Evolutionary conservation across 1,284 basidiomycete genomes (phyloP), one percentile per base, ranked within the genome.

Genomic region (Pascua guehoae): DNA sequence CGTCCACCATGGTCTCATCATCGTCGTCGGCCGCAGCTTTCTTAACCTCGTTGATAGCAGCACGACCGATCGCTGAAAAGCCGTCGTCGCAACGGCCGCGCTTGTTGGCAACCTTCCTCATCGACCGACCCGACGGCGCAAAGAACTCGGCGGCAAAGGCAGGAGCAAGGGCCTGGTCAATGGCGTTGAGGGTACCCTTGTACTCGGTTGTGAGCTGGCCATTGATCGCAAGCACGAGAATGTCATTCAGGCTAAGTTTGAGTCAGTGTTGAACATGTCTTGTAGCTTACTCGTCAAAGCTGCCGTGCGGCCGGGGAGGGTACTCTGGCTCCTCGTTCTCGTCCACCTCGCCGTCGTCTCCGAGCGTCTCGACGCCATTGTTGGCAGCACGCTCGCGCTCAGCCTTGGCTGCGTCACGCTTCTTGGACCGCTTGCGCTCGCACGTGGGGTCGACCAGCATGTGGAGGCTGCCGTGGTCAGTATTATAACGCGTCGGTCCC

Each of bases 381-480:
- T 56, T 56, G n/a, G n/a, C n/a, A n/a, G n/a, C n/a, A n/a, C n/a
- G n/a, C n/a, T n/a, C n/a, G 32, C 40, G 11, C 49, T 55, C 43
- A 1, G 52, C 57, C 39, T 60, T 60, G 37, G 54, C 57, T 2
- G 44, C 61, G 42, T 66, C 65, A 24, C 56, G 49, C 41, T 56
- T 60, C 39, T 54, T 61, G 32, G 61, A 59, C 18, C 66, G 50
- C 9, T 55, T 50, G 16, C 63, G 60, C 38, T 61, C 55, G 37
- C 70, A 71, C 1, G 65, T 70, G 4, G 63, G 67, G 15, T 68
- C 61, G 41, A 67, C 64, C 11, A 70, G 46, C 32, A 70, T 37
- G 39, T 66, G 62, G 4, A 71, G 55, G 53, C 68, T 69, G 44
- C 32, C 14, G 32, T 41, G n/a, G n/a, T n/a, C n/a, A n/a, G n/a